Base-by-base conservation (phyloP, 306 rosid genomes). In the Malus sieversii region DNA sequence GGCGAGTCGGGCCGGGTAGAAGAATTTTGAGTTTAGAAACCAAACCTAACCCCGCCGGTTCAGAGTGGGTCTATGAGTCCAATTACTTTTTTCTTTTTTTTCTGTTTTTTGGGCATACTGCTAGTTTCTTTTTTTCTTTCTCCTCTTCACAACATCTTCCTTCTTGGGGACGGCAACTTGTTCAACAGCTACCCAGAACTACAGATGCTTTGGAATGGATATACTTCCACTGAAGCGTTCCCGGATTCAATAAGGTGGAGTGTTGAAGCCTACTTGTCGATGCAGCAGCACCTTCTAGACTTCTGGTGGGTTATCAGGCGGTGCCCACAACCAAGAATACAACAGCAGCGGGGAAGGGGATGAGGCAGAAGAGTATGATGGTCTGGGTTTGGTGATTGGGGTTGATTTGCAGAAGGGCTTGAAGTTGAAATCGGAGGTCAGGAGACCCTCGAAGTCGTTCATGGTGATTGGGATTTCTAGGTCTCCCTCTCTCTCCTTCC, bases 391-490 rank as follows among this genome's bases (percentile, higher is more conserved):
- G 32, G 4, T 30, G 32, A 95, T 90, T 79, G 97, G 97, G 10
- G 90, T 92, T 30, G 97, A 81, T 74, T 95, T 91, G 1, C 91
- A 93, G 10, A 90, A 93, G 2, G 91, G 90, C 78, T 92, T 95
- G 88, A 92, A 80, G 14, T 90, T 96, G 78, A 65, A 92, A 83
- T 95, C 93, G 78, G 87, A 72, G 45, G 84, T 77, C 66, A 95
- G 57, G 77, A 95, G 92, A 76, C 95, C 96, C 81, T 92, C 93
- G 81, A 92, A 92, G 82, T 95, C 96, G 92, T 88, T 92, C 99
- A 95, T 95, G 83, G 79, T 72, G 13, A 20, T 51, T 59, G 29
- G 35, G 16, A 5, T 15, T 71, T 29, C 74, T 25, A 22, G 48
- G 66, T 59, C 53, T 74, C 64, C 58, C 23, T 40, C 33, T 25